These are phyloP conservation scores for Aurinia saxatilis DNA, from an alignment of 345 rosid species.

Conservation along the genomic window DNA sequence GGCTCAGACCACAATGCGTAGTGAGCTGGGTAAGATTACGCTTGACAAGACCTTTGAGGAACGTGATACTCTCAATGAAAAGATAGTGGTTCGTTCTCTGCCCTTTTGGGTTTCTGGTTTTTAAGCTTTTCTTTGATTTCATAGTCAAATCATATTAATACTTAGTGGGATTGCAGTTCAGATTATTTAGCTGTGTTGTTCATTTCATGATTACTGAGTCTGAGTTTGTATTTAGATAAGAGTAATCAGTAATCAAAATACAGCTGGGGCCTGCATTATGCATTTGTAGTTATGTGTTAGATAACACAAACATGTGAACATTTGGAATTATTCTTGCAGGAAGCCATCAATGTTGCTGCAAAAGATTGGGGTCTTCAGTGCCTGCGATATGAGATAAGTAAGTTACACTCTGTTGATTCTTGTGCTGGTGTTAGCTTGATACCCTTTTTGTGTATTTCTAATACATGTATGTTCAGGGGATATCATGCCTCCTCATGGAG, in stretches of 20 bases:
- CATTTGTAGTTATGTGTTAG: conserved; percentile 1
- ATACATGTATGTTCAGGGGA: conserved; percentile 56
- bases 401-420: conserved; percentile 22
- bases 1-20: conserved; percentile 97
- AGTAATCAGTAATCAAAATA: background rate
- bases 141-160: background rate
- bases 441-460: background rate
- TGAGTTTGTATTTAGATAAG: background rate
- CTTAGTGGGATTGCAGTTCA: background rate
- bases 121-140: background rate
- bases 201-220: background rate
- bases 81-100: conserved; percentile 71
- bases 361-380: conserved; percentile 89
- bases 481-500: conserved; percentile 90
- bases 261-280: background rate
- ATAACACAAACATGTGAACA: background rate
- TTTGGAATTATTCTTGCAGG: conserved; percentile 40
- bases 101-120: background rate
- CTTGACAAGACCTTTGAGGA: conserved; percentile 98
- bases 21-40: conserved; percentile 92
- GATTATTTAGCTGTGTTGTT: conserved; percentile 2
- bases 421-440: background rate
- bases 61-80: conserved; percentile 81
- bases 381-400: conserved; percentile 94
- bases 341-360: conserved; percentile 86